Evolutionary conservation across 2,329 filamentous ascomycete genomes (phyloP), one percentile per base, ranked within the genome.

Genomic region (Fonsecaea monophora): DNA sequence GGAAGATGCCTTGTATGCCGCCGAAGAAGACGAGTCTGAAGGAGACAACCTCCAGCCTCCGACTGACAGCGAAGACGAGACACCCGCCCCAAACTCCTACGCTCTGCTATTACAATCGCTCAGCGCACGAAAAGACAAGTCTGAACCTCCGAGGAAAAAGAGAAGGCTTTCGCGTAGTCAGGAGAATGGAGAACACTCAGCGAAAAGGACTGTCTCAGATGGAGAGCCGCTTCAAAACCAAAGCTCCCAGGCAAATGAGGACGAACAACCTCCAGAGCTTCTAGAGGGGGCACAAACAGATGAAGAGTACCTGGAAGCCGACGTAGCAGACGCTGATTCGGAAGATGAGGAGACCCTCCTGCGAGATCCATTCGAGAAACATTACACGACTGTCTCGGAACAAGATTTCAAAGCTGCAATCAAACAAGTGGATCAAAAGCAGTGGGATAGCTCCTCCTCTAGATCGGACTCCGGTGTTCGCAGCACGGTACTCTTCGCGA

Each of bases 301-400:
- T 18, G 71, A 73, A 10, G 79, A 79, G 25, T 79, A 79, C 55
- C 78, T 81, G 58, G 74, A 77, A n/a, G 74, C 80, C 1, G 77
- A 80, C 45, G 75, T 70, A 40, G 75, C 72, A 9, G 77, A 70
- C 45, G 60, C 53, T 35, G 71, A 73, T 13, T 74, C 71, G 13
- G 64, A 74, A 9, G 77, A 79, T 53, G 84, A 86, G 53, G 82
- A 85, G 13, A 82, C 84, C 56, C 82, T 87, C 69, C 77, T 81
- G 34, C 79, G 79, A 4, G 91, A 96, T 76, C 90, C 92, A 0
- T 97, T 96, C 74, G 90, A 95, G 70, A 80, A 82, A 7, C 94
- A 97, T 78, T 96, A 96, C 76, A 86, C 87, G 38, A 83, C 63
- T 2, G 37, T 70, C 8, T 48, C 53, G 25, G 69, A 83, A 50